These are phyloP conservation scores for Chaetomium fimeti DNA, from an alignment of 495 filamentous ascomycete genomes.

Conservation along the genomic window DNA sequence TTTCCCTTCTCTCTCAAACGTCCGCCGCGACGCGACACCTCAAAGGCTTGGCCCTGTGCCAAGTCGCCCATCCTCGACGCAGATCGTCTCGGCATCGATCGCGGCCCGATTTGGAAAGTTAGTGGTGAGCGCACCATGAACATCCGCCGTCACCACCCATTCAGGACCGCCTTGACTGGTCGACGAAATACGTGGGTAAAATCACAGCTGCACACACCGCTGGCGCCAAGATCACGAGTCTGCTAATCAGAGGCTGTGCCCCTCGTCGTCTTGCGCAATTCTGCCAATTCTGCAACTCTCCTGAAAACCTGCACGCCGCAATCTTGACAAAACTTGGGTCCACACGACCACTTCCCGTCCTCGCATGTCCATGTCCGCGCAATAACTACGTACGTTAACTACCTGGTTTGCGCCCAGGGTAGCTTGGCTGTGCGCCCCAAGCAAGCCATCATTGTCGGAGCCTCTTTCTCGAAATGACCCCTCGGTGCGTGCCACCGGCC, in stretches of 20 bases:
- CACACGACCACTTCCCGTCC: not conserved
- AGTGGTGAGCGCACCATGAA: not conserved
- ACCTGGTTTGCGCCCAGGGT: slow-evolving; percentile 11
- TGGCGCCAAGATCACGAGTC: not conserved
- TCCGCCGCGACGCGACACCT: slow-evolving; percentile 3
- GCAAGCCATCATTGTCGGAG: not conserved
- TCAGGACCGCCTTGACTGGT: not conserved
- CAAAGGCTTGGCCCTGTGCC: slow-evolving; percentile 21
- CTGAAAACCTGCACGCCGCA: not conserved
- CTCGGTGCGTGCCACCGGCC: slow-evolving; percentile 5
- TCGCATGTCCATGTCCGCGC: not conserved
- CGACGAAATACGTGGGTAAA: not conserved
- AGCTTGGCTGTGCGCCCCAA: slow-evolving; percentile 21
- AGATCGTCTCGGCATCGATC: slow-evolving; percentile 29
- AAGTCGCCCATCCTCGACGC: slow-evolving; percentile 26
- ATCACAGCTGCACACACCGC: not conserved
- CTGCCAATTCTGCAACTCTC: not conserved
- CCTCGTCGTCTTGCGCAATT: not conserved
- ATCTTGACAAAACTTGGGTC: not conserved
- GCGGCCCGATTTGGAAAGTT: slow-evolving; percentile 27
- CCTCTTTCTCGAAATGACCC: not conserved
- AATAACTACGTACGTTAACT: slow-evolving; percentile 21
- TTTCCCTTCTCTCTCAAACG: not conserved
- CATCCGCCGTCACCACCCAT: slow-evolving; percentile 1
- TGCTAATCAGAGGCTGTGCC: not conserved